Percentiles rank a stretch among this genome's conserved stretches.
phyloP scores from a whole-genome alignment of 2,329 filamentous ascomycete genomes.

The Sordariomycetes sp. region DNA sequence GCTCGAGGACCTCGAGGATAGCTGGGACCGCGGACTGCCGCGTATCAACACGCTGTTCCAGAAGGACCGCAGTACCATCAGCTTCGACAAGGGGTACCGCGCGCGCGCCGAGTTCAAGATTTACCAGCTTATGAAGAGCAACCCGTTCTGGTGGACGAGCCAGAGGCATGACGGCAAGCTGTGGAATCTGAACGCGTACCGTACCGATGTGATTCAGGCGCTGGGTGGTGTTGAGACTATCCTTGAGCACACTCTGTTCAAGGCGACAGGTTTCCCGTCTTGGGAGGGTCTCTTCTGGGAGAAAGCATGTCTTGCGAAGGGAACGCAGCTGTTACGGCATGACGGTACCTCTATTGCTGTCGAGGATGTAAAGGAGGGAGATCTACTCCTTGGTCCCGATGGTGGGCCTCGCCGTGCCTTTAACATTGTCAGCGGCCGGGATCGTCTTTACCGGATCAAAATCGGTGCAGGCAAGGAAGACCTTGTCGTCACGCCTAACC shows the following conservation, averaged over 20 bases:
- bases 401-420: conserved; percentile 30
- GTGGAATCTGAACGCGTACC: conserved; percentile 92
- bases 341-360: conserved; percentile 29
- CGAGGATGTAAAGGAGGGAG: conserved; percentile 33
- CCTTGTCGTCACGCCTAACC: conserved; percentile 33
- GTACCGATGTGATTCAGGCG: conserved; percentile 94
- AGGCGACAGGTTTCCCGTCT: conserved; percentile 88
- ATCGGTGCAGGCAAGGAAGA: conserved; percentile 26
- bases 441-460: conserved; percentile 33
- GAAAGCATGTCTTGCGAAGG: conserved; percentile 27
- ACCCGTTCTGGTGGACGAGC: conserved; percentile 99
- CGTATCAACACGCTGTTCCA: conserved; percentile 99
- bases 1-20: conserved; percentile 91
- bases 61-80: conserved; percentile 91
- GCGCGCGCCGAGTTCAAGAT: conserved; percentile 94
- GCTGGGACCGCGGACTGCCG: conserved; percentile 93
- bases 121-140: conserved; percentile 98
- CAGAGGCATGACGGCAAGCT: conserved; percentile 94
- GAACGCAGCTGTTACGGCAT: conserved; percentile 24
- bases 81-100: conserved; percentile 97
- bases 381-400: conserved; percentile 33
- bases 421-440: conserved; percentile 32
- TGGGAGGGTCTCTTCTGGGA: conserved; percentile 98
- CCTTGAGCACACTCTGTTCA: conserved; percentile 91
- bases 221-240: conserved; percentile 96